Evolutionary conservation across 2,329 filamentous ascomycete genomes (phyloP), one percentile per base, ranked within the genome.

Genomic region (Sporothrix inflata): DNA sequence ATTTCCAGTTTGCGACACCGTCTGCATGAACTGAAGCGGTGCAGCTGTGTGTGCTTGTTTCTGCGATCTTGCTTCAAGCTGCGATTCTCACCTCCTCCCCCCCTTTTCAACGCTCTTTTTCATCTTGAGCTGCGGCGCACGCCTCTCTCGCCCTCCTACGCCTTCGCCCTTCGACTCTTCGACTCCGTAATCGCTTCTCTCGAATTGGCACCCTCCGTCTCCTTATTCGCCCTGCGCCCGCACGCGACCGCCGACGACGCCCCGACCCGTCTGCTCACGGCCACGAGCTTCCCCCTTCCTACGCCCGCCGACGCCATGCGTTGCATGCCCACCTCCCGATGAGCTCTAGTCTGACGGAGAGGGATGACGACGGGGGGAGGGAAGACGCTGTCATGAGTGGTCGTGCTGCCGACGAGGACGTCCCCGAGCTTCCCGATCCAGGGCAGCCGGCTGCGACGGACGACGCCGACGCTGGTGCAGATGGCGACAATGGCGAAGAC

Each of bases 401-500:
- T 5, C 57, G 9, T 1, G 57, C 34, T 7, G 68, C 27, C 19
- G 74, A 75, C 55, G 75, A 75, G 19, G 75, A 74, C 40, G 57
- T 73, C n/a, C 69, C 65, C 19, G 72, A 74, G 70, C 73, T 74
- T 45, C 51, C 72, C 11, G 72, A 63, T 9, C 49, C 49, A 14
- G 40, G 21, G 3, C 34, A 6, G 60, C n/a, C 51, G 11, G n/a
- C 51, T 1, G 40, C 51, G 1, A 38, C 24, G 42, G n/a, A n/a
- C 21, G 63, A 40, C 11, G 45, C 30, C 4, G n/a, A 14, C 3
- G 12, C n/a, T 14, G 34, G 27, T 7, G 27, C 9, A 21, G 42
- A 49, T 27, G 49, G 30, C 53, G 27, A 70, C 45, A 24, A 34
- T 6, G 81, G 83, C 74, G 78, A 78, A 73, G 77, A 76, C 72